These are phyloP conservation scores for Pyricularia pennisetigena DNA, from an alignment of 2,329 filamentous ascomycete species.

Conservation along the genomic window DNA sequence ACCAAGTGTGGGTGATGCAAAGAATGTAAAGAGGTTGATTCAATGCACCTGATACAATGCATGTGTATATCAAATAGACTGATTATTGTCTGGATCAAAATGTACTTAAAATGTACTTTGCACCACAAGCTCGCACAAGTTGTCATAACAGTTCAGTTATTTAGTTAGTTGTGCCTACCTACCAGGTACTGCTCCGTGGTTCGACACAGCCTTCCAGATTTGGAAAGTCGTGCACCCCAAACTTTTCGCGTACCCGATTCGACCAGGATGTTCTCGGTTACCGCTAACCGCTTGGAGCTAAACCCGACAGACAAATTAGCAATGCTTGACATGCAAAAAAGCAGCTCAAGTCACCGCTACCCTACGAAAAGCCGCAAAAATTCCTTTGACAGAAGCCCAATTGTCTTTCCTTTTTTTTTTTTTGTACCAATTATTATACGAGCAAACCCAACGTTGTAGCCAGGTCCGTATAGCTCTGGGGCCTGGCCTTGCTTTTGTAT, in stretches of 20 bases:
- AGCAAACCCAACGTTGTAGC: background rate
- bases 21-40: too few relatives aligned
- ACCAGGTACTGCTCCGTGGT: too few relatives aligned
- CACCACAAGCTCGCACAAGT: too few relatives aligned
- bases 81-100: background rate
- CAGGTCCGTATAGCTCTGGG: background rate
- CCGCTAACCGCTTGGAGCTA: background rate
- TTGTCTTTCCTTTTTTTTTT: background rate
- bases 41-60: background rate
- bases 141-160: too few relatives aligned
- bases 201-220: background rate
- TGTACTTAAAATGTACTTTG: too few relatives aligned
- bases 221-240: background rate
- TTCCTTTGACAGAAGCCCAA: background rate
- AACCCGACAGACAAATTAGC: background rate
- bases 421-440: background rate
- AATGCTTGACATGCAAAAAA: background rate
- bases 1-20: too few relatives aligned
- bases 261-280: background rate
- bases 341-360: background rate
- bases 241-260: background rate
- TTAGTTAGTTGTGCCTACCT: too few relatives aligned
- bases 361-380: background rate
- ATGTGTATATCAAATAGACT: background rate
- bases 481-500: too few relatives aligned